Evolutionary conservation across 2,329 filamentous ascomycete species (phyloP).

Genomic region (Botryotinia convoluta): DNA sequence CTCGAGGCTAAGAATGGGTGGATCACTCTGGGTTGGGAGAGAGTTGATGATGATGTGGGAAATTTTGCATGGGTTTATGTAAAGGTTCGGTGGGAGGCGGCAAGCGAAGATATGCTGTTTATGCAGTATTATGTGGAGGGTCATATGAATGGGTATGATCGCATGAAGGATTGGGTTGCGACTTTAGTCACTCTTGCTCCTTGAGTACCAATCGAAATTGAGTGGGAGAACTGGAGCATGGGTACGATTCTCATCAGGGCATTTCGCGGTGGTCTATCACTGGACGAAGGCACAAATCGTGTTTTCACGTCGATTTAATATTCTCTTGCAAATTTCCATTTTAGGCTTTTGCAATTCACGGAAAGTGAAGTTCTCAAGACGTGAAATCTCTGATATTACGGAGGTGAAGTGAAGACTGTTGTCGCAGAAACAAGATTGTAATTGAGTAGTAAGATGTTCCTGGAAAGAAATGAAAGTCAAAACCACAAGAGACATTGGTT

Average conservation of each 20-base stretch:
- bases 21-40: constrained; percentile 8
- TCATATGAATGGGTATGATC: constrained; percentile 10
- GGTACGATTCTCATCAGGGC: not conserved
- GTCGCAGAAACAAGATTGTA: rapidly evolving
- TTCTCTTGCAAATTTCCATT: not conserved
- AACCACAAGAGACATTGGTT: no score
- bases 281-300: not conserved
- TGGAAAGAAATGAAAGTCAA: no score
- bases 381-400: not conserved
- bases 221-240: no score
- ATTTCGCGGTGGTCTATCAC: not conserved
- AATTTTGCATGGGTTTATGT: constrained; percentile 18
- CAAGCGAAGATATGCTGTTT: constrained; percentile 1
- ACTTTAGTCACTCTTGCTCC: not conserved
- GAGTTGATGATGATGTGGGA: constrained; percentile 16
- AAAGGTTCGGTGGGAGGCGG: not conserved
- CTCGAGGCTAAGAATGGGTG: not conserved
- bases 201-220: not conserved
- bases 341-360: not conserved
- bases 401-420: not conserved
- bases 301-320: not conserved
- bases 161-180: constrained; percentile 17
- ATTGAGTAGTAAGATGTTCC: not conserved
- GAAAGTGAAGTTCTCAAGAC: not conserved
- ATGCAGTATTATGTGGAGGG: constrained; percentile 18